These are phyloP conservation scores for Globisporangium perplexum DNA, from an alignment of 352 stramenopile species.

Conservation along the genomic window DNA sequence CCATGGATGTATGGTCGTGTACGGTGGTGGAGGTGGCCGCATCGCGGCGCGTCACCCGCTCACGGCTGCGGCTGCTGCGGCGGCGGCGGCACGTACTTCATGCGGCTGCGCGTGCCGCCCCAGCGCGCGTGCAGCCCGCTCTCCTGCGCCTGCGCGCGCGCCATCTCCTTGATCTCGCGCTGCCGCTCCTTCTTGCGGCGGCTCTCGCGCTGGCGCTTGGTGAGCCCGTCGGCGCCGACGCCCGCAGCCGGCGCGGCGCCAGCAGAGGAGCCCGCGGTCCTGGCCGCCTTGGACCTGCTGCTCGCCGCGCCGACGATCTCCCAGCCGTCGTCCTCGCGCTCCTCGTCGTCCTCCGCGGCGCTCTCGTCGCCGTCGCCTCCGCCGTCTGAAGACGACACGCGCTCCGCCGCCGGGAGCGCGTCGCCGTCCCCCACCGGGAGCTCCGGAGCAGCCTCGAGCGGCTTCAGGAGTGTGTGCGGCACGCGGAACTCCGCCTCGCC, in stretches of 20 bases:
- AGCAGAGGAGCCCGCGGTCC: not conserved
- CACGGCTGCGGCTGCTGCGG: not conserved
- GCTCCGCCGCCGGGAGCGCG: not conserved
- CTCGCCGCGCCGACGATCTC: constrained; percentile 41
- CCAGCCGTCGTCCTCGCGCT: constrained; percentile 62
- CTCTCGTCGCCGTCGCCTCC: constrained; percentile 4
- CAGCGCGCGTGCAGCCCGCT: constrained; percentile 64
- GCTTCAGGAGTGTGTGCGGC: constrained; percentile 42
- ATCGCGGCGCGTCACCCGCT: not conserved
- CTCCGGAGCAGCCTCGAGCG: not conserved
- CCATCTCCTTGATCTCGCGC: constrained; percentile 67
- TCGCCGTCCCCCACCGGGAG: no score
- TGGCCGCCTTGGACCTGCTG: constrained; percentile 3
- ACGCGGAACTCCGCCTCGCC: constrained; percentile 68
- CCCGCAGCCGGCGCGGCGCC: not conserved
- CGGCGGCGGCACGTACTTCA: constrained; percentile 65
- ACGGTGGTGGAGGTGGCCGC: not conserved
- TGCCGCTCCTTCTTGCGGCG: constrained; percentile 75
- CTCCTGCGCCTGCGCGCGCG: constrained; percentile 61
- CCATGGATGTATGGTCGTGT: not conserved
- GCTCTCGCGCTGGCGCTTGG: constrained; percentile 75
- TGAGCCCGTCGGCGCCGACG: constrained; percentile 43
- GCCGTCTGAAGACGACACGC: constrained; percentile 4
- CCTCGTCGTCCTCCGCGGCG: constrained; percentile 41
- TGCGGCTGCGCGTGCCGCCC: constrained; percentile 37